Conservation (phyloP, 1,284 basidiomycete genomes). For the Marasmius fiardii region DNA sequence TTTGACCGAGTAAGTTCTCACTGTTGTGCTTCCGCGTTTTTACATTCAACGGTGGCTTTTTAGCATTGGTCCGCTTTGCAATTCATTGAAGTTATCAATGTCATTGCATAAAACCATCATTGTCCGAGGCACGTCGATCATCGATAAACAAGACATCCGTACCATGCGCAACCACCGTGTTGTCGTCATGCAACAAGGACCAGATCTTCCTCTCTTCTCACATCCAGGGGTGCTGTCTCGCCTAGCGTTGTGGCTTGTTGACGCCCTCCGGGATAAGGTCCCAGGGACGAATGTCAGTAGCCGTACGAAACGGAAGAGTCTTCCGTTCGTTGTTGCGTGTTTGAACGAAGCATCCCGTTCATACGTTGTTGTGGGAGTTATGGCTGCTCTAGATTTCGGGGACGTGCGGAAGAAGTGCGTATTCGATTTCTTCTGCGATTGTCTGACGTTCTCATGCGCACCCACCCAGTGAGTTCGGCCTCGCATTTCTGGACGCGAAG, state of each 20-base stretch:
- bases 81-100: constrained; percentile 85
- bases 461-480: constrained; percentile 75
- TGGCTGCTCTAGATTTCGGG: constrained; percentile 86
- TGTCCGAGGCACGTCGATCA: constrained; percentile 89
- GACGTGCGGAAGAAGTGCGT: constrained; percentile 91
- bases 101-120: constrained; percentile 92
- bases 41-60: constrained; percentile 2
- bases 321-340: constrained; percentile 94
- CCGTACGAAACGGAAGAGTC: constrained; percentile 58
- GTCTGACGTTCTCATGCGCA: constrained; percentile 6
- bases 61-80: constrained; percentile 71
- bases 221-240: constrained; percentile 88
- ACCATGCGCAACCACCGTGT: constrained; percentile 87
- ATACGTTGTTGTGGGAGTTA: constrained; percentile 91
- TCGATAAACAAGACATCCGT: constrained; percentile 89
- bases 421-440: constrained; percentile 6
- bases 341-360: constrained; percentile 77
- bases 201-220: constrained; percentile 86
- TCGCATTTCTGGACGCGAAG: constrained; percentile 88
- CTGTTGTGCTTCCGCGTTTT: not conserved
- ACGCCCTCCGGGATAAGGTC: constrained; percentile 86
- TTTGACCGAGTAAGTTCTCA: constrained; percentile 64
- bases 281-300: constrained; percentile 44
- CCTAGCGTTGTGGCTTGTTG: constrained; percentile 92
- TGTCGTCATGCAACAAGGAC: constrained; percentile 88